These are phyloP conservation scores for Kwoniella heveanensis DNA, from an alignment of 768 basidiomycete genomes.

Conservation along the genomic window DNA sequence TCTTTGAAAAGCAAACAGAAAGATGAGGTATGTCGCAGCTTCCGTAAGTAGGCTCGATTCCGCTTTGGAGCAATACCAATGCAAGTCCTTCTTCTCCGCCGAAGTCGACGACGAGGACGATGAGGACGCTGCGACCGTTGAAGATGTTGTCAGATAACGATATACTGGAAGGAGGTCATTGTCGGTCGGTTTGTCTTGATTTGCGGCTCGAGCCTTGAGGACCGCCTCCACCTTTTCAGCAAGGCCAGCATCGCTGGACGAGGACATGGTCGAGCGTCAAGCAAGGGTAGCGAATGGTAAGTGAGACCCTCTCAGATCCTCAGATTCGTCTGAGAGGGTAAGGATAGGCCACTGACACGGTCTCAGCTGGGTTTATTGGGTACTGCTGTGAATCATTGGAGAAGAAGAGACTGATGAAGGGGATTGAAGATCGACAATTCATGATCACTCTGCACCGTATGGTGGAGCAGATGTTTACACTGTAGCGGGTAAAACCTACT, in stretches of 20 bases:
- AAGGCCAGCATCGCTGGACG: constrained; percentile 6
- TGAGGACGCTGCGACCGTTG: constrained; percentile 6
- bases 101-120: constrained; percentile 17
- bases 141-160: constrained; percentile 36
- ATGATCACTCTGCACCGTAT: too few relatives aligned
- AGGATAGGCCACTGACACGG: neutral
- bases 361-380: neutral
- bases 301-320: neutral
- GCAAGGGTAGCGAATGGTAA: neutral
- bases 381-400: neutral
- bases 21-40: constrained; percentile 77
- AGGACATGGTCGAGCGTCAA: neutral
- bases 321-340: neutral
- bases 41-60: constrained; percentile 62
- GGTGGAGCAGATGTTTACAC: neutral
- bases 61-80: constrained; percentile 81
- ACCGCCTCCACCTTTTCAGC: constrained; percentile 42
- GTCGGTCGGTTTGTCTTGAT: constrained; percentile 41
- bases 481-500: neutral
- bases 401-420: neutral
- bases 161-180: constrained; percentile 41
- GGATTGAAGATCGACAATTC: neutral
- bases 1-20: constrained; percentile 72
- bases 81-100: constrained; percentile 46
- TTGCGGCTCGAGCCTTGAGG: constrained; percentile 35